phyloP scores from a whole-genome alignment of 2,329 filamentous ascomycete genomes.

The Beauveria bassiana region DNA sequence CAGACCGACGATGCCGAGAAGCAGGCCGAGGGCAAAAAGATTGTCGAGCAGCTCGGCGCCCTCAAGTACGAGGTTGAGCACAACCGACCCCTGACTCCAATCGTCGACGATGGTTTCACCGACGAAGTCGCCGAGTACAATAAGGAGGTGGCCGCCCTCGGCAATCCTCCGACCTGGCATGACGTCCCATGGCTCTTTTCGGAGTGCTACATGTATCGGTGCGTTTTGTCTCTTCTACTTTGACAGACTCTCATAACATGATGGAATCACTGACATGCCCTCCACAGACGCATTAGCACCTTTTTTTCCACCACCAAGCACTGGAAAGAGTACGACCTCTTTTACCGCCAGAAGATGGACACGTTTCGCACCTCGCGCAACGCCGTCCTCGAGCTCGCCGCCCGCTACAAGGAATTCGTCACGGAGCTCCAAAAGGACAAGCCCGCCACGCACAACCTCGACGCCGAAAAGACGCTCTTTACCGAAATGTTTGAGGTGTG shows the following conservation, averaged over 20 bases:
- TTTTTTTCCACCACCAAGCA: constrained; percentile 68
- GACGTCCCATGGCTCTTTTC: constrained; percentile 79
- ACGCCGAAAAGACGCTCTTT: constrained; percentile 73
- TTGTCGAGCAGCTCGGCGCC: constrained; percentile 68
- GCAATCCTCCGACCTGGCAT: constrained; percentile 66
- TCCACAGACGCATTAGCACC: constrained; percentile 60
- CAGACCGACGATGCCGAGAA: constrained; percentile 54
- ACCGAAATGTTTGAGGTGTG: constrained; percentile 93
- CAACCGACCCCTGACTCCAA: constrained; percentile 67
- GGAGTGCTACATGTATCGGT: constrained; percentile 82
- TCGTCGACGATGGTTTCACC: constrained; percentile 66
- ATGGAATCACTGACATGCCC: constrained; percentile 14
- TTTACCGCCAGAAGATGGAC: constrained; percentile 79
- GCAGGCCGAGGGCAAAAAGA: constrained; percentile 73
- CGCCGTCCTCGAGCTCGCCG: constrained; percentile 73
- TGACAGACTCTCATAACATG: too few relatives aligned
- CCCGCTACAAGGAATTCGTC: constrained; percentile 68
- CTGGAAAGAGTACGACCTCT: constrained; percentile 89
- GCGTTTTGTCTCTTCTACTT: neutral
- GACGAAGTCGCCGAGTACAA: constrained; percentile 86
- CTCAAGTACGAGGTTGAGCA: constrained; percentile 96
- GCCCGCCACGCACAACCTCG: constrained; percentile 46
- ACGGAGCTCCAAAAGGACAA: constrained; percentile 52
- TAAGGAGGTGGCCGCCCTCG: constrained; percentile 67
- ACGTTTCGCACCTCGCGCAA: constrained; percentile 89